A percentile compares a stretch with the other conserved stretches of the same genome.
phyloP scores from a whole-genome alignment of 129 eudicot species.

The Cynara cardunculus region DNA sequence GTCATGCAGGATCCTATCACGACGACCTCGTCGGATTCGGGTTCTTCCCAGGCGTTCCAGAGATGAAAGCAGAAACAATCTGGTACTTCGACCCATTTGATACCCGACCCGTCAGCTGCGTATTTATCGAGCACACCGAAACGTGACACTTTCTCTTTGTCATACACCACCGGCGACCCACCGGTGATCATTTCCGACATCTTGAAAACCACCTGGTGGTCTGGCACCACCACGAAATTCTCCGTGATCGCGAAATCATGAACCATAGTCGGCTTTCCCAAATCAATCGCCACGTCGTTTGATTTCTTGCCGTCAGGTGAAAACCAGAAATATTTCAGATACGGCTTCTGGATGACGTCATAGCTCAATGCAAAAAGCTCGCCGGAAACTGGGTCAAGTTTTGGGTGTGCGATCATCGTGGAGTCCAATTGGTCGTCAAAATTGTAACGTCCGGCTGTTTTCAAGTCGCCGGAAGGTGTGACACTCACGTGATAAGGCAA shows the following conservation, averaged over 20 bases:
- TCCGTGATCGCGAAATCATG: slow-evolving; percentile 60
- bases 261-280: slow-evolving; percentile 52
- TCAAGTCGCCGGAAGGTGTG: slow-evolving; percentile 44
- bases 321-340: slow-evolving; percentile 45
- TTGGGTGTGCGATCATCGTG: slow-evolving; percentile 61
- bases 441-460: slow-evolving; percentile 40
- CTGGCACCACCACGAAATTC: slow-evolving; percentile 56
- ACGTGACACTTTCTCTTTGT: slow-evolving; percentile 47
- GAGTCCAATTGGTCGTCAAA: slow-evolving; percentile 34
- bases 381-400: slow-evolving; percentile 43
- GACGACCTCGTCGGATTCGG: slow-evolving; percentile 44
- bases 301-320: slow-evolving; percentile 49
- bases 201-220: slow-evolving; percentile 60
- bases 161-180: slow-evolving; percentile 55
- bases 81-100: slow-evolving; percentile 54
- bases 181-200: slow-evolving; percentile 53
- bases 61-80: slow-evolving; percentile 57
- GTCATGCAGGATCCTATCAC: slow-evolving; percentile 67
- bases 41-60: slow-evolving; percentile 63
- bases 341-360: slow-evolving; percentile 46
- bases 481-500: slow-evolving; percentile 45
- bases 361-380: slow-evolving; percentile 48
- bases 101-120: slow-evolving; percentile 45
- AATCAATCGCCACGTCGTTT: slow-evolving; percentile 38
- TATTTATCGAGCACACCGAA: slow-evolving; percentile 45